A percentile compares a stretch with the other conserved stretches of the same genome.
Conservation (phyloP, 495 filamentous ascomycete genomes). For the Trichocladium antarcticum region DNA sequence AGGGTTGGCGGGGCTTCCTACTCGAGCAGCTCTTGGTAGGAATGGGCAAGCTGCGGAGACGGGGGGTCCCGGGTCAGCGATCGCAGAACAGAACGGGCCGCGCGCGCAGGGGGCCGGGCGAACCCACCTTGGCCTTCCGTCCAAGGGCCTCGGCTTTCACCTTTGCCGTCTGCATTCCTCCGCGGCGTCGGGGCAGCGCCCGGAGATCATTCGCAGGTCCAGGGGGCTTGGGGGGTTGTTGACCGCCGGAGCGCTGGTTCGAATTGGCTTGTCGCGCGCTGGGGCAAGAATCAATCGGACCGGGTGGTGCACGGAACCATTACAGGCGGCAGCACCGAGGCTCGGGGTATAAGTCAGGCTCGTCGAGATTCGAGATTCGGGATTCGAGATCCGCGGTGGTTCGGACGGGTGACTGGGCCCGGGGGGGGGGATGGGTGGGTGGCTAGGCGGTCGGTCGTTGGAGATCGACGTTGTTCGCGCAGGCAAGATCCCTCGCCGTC, state of each 20-base stretch:
- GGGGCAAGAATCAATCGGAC: neutral
- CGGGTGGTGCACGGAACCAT: neutral
- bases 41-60: constrained; percentile 93
- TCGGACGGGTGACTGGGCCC: too few relatives aligned
- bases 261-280: neutral
- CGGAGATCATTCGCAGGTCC: constrained; percentile 19
- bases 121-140: constrained; percentile 81
- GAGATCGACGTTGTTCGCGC: too few relatives aligned
- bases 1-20: constrained; percentile 36
- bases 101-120: too few relatives aligned
- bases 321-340: too few relatives aligned
- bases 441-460: too few relatives aligned
- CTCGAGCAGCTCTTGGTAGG: constrained; percentile 92
- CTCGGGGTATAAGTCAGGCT: too few relatives aligned
- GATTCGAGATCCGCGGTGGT: too few relatives aligned
- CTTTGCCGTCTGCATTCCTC: constrained; percentile 51
- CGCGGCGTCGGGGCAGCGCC: constrained; percentile 13
- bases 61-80: too few relatives aligned
- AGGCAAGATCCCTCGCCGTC: too few relatives aligned
- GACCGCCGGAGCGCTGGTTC: neutral
- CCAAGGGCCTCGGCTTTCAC: constrained; percentile 79
- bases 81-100: too few relatives aligned
- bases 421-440: too few relatives aligned
- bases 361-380: too few relatives aligned
- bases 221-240: neutral